Evolutionary conservation across 2,329 filamentous ascomycete genomes (phyloP).

Genomic region (Ramularia collo-cygni): DNA sequence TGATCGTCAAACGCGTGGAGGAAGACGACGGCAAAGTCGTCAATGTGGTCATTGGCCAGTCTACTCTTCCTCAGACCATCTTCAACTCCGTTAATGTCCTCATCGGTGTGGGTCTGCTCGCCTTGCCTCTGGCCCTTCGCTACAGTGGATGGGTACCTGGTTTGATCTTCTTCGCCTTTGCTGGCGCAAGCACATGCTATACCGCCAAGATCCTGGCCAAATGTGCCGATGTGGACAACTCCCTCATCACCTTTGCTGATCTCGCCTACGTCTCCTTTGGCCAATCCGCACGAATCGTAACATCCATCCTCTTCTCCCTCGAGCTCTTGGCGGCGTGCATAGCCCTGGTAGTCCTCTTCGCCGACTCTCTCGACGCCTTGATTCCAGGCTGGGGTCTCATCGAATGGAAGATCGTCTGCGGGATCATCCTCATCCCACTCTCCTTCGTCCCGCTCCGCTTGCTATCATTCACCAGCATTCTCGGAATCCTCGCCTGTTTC

Average conservation of each 20-base stretch:
- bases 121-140: conserved; percentile 77
- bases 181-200: conserved; percentile 71
- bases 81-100: conserved; percentile 95
- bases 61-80: conserved; percentile 89
- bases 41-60: conserved; percentile 80
- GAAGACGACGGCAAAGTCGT: conserved; percentile 77
- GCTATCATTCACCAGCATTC: conserved; percentile 81
- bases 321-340: conserved; percentile 86
- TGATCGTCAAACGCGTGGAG: conserved; percentile 83
- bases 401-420: conserved; percentile 81
- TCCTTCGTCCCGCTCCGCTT: conserved; percentile 78
- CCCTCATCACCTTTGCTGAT: conserved; percentile 89
- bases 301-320: conserved; percentile 78
- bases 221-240: conserved; percentile 79
- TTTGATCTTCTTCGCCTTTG: conserved; percentile 64
- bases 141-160: conserved; percentile 87
- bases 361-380: conserved; percentile 77
- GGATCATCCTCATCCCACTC: conserved; percentile 68
- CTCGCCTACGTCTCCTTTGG: conserved; percentile 89
- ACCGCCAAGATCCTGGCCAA: conserved; percentile 79
- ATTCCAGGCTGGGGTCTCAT: conserved; percentile 63
- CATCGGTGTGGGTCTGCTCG: conserved; percentile 83
- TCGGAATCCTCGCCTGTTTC: conserved; percentile 87
- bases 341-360: conserved; percentile 85
- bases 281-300: conserved; percentile 68